Base-by-base conservation (phyloP, 1,284 basidiomycete species). In the Vanrija sp. region DNA sequence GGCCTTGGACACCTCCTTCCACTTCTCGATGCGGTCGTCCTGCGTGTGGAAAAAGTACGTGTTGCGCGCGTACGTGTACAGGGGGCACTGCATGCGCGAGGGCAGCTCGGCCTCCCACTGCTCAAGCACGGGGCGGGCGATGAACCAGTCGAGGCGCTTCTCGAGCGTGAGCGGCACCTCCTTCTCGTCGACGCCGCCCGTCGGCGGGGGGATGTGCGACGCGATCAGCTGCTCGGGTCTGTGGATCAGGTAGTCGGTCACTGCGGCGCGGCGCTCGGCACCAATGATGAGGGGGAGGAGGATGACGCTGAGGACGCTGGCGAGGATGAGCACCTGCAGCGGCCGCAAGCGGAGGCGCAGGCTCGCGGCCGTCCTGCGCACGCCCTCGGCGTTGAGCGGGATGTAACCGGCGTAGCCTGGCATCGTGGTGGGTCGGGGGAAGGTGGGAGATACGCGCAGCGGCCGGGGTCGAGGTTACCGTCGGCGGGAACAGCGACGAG, bases 11-110 rank as follows among this genome's bases (percentile, higher is more conserved):
- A 78, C 56, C 1, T 42, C 41, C 31, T 65, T 56, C 78, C 78
- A 79, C 27, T 63, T 60, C 9, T 68, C 62, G 19, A 63, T 60
- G 39, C 76, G 72, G 31, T 43, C 37, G 36, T 68, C 73, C 41
- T 66, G 67, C 12, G 31, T 31, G 52, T 74, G 71, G 62, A 71
- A 73, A 46, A 74, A 74, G 61, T 74, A 74, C 36, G 66, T 71
- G 60, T 72, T 69, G 36, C 73, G 57, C 37, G 66, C 57, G 44
- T 64, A 75, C 2, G 72, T 75, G 55, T 64, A 72, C 47, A 73
- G 61, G 8, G 72, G 72, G 51, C 72, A 73, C 12, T 45, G 58
- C 52, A 71, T 68, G 46, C 70, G 56, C 50, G 59, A 66, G 20
- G 62, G 56, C 20, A 71, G 59, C 57, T 73, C 72, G 16, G 66